These are phyloP conservation scores for Aspergillus quadrilineatus DNA, from an alignment of 2,329 filamentous ascomycete genomes.

Conservation along the genomic window DNA sequence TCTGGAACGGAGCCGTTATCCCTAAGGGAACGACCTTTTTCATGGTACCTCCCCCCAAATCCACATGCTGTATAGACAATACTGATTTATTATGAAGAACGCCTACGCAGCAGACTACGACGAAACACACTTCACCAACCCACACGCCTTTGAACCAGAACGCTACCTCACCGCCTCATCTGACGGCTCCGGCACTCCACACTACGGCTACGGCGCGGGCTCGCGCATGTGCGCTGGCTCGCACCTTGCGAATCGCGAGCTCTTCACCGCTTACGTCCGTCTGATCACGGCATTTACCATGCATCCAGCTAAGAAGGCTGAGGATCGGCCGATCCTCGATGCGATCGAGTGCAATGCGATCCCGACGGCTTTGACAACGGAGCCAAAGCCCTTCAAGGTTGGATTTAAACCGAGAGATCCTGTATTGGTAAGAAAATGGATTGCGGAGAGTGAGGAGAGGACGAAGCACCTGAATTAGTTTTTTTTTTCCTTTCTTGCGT, in stretches of 20 bases:
- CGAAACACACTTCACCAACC: constrained; percentile 63
- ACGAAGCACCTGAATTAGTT: constrained; percentile 46
- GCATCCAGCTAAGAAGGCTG: constrained; percentile 46
- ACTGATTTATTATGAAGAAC: constrained; percentile 41
- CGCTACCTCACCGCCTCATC: constrained; percentile 59
- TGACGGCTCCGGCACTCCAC: constrained; percentile 55
- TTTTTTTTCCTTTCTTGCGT: background rate
- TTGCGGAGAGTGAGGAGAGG: constrained; percentile 52
- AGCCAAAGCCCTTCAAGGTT: constrained; percentile 64
- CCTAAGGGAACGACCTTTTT: constrained; percentile 77
- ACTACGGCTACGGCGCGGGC: constrained; percentile 64
- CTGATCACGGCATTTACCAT: constrained; percentile 61
- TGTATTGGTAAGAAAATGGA: constrained; percentile 52
- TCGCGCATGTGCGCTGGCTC: constrained; percentile 64
- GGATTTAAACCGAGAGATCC: constrained; percentile 53
- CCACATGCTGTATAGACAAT: no score
- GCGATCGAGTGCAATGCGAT: constrained; percentile 58
- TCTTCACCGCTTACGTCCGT: constrained; percentile 61
- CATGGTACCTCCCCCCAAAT: constrained; percentile 45
- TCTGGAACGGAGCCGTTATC: constrained; percentile 65
- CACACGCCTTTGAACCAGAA: constrained; percentile 66
- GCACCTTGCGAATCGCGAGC: constrained; percentile 63
- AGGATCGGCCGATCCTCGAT: constrained; percentile 56
- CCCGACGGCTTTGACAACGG: constrained; percentile 59
- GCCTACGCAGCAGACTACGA: constrained; percentile 76